phyloP scores from a whole-genome alignment of 2,329 filamentous ascomycete genomes.

The Apiospora pterosperma region DNA sequence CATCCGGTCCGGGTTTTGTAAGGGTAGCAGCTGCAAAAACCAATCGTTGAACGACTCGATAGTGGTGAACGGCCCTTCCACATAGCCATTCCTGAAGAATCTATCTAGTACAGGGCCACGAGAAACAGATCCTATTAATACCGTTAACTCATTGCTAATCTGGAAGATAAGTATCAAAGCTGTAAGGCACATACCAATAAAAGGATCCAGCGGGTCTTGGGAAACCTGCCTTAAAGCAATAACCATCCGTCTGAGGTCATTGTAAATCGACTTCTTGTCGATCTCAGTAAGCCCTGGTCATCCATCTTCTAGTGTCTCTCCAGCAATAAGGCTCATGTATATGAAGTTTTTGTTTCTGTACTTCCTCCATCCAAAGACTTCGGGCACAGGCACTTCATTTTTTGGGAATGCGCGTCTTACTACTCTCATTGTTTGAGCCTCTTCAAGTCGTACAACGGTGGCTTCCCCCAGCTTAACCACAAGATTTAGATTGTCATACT shows the following conservation, averaged over 20 bases:
- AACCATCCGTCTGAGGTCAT: conserved; percentile 14
- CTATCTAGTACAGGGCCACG: conserved; percentile 18
- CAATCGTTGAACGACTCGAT: conserved; percentile 19
- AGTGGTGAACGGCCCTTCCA: conserved; percentile 14
- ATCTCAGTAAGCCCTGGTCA: conserved; percentile 14
- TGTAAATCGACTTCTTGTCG: conserved; percentile 18
- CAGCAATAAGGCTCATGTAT: conserved; percentile 12
- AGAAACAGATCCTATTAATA: conserved; percentile 15
- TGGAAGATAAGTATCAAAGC: not conserved
- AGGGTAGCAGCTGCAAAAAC: conserved; percentile 17
- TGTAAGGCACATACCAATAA: conserved; percentile 14
- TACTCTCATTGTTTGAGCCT: conserved; percentile 12
- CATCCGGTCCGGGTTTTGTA: conserved; percentile 10
- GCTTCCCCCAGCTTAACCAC: not conserved
- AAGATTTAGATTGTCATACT: conserved; percentile 1
- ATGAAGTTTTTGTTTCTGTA: conserved; percentile 3
- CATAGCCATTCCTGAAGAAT: conserved; percentile 17
- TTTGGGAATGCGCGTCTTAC: conserved; percentile 6
- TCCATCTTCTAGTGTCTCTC: conserved; percentile 13
- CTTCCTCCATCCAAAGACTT: conserved; percentile 11
- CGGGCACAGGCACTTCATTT: conserved; percentile 9
- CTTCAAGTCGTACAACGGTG: conserved; percentile 7
- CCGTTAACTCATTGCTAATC: not conserved
- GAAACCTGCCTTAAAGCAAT: conserved; percentile 7
- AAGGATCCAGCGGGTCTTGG: conserved; percentile 12